These are phyloP conservation scores for Acer saccharum DNA, from an alignment of 345 rosid genomes.

Conservation along the genomic window DNA sequence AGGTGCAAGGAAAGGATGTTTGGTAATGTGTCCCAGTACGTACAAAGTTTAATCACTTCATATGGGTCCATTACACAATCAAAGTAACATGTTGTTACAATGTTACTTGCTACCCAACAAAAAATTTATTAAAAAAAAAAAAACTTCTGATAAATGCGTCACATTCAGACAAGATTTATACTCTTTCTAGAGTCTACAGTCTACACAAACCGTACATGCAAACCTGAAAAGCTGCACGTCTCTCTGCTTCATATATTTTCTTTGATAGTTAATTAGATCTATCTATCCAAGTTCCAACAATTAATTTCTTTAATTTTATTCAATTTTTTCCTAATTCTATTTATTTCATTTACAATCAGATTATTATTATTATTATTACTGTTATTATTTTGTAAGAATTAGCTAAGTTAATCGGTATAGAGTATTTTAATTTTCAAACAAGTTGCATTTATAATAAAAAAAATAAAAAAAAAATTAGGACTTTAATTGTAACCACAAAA, in stretches of 20 bases:
- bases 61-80: not conserved
- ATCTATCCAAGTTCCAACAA: not conserved
- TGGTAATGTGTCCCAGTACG: not conserved
- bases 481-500: not conserved
- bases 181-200: conserved; percentile 18
- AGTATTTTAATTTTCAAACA: too few species aligned
- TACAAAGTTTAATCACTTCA: not conserved
- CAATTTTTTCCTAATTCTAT: not conserved
- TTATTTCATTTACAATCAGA: too few species aligned
- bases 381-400: too few species aligned
- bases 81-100: not conserved
- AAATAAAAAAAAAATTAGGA: not conserved
- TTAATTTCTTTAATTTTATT: not conserved
- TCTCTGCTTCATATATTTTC: not conserved
- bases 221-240: conserved; percentile 17
- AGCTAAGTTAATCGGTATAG: too few species aligned
- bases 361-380: too few species aligned
- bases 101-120: not conserved
- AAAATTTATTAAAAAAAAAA: too few species aligned
- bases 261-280: too few species aligned
- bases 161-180: conserved; percentile 8
- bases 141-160: not conserved
- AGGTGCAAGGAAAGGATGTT: not conserved
- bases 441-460: too few species aligned
- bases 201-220: conserved; percentile 20